phyloP scores from a whole-genome alignment of 1,284 basidiomycete species.

The Dichomitus squalens region DNA sequence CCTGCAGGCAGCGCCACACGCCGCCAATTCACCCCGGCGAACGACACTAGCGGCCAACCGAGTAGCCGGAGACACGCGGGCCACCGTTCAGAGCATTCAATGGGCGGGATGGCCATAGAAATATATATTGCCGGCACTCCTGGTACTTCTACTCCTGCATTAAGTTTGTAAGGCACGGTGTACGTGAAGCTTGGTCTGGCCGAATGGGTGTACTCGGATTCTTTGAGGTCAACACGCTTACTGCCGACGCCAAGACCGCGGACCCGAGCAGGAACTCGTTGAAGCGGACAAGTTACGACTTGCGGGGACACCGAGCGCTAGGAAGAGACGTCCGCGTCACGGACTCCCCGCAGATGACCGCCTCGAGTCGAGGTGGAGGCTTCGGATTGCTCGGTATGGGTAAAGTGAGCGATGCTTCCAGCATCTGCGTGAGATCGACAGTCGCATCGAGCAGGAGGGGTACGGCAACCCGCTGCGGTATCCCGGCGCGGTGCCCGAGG shows the following conservation, averaged over 20 bases:
- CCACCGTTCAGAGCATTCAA: not conserved
- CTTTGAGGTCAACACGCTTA: not conserved
- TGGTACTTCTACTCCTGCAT: not conserved
- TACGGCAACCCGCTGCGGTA: not conserved
- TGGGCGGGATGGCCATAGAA: not conserved
- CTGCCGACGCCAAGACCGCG: not conserved
- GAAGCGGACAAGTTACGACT: not conserved
- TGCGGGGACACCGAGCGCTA: not conserved
- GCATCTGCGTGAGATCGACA: slow-evolving; percentile 12
- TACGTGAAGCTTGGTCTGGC: not conserved
- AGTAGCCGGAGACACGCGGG: not conserved
- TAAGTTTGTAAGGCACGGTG: not conserved
- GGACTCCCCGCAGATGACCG: slow-evolving; percentile 10
- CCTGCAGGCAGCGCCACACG: not conserved
- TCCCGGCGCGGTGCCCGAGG: slow-evolving; percentile 2
- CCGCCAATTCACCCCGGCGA: not conserved
- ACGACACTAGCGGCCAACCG: not conserved
- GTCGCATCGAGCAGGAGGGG: slow-evolving; percentile 5
- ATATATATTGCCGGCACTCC: not conserved
- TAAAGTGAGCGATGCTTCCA: slow-evolving; percentile 5
- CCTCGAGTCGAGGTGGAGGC: slow-evolving; percentile 6
- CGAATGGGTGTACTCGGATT: not conserved
- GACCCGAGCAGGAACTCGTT: not conserved
- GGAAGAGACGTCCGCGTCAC: slow-evolving; percentile 8
- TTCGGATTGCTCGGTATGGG: slow-evolving; percentile 5